Evolutionary conservation across 129 eudicot species (phyloP), one percentile per base, ranked within the genome.

Genomic region (Chrysanthemum seticuspe): DNA sequence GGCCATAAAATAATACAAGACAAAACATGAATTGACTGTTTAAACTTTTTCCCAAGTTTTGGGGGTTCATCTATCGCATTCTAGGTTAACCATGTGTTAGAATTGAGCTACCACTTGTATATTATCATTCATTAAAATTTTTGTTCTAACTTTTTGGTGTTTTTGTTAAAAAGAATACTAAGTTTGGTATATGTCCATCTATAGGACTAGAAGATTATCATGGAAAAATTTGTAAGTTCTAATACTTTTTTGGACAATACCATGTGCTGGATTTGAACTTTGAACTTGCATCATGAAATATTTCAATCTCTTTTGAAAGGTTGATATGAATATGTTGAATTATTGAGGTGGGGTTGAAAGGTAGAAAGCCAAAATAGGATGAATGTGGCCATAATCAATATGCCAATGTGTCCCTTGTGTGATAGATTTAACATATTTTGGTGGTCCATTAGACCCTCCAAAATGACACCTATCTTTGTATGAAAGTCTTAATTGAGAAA

Each of bases 351-450:
- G 80, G 62, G 74, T 76, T 76, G 74, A 29, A 77, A 76, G 67
- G 67, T 68, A 76, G 50, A 68, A 57, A 51, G 47, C 21, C 68
- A 77, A 50, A 80, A 74, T 58, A 76, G 80, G 78, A 81, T 58
- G 75, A 78, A 75, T 86, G 84, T 78, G 84, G 73, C 81, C 79
- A 62, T 68, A 78, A 72, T 81, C 74, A 87, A 81, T 81, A 72
- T 77, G 69, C 72, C 34, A 68, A 67, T 76, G 74, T 58, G 62
- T 50, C 74, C 19, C 55, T 49, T 76, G 72, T 74, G 75, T 65
- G 36, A 63, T 74, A 52, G 40, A 76, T 76, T 62, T 68, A 68
- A 68, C 74, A 47, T 58, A 48, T 67, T 45, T 2, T 57, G 48
- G 89, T 85, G 89, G 86, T 79, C 86, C 89, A 72, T 70, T 16